These are phyloP conservation scores for Aspergillus indologenus DNA, from an alignment of 495 filamentous ascomycete species.

Conservation along the genomic window DNA sequence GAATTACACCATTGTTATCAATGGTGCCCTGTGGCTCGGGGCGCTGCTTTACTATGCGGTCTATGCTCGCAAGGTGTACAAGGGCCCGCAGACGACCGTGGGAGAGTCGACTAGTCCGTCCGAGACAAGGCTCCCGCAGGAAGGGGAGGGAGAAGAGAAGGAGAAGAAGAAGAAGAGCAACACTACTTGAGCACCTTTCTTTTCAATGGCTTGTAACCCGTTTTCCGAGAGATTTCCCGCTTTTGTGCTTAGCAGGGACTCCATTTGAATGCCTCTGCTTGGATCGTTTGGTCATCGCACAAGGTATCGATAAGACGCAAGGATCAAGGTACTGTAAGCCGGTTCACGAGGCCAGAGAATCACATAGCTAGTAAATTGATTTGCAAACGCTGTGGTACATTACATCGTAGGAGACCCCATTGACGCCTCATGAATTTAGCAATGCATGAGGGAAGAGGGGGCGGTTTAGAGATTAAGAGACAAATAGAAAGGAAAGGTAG, in stretches of 20 bases:
- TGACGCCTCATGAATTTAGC: neutral
- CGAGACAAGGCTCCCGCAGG: constrained; percentile 9
- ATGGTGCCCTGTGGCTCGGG: constrained; percentile 58
- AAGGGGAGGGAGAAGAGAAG: neutral
- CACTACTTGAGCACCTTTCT: no score
- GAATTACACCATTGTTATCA: constrained; percentile 67
- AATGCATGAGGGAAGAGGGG: neutral
- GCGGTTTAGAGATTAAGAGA: neutral
- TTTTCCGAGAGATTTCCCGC: no score
- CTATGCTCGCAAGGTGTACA: constrained; percentile 67
- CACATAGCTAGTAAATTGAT: neutral
- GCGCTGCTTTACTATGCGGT: constrained; percentile 61
- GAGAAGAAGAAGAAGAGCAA: neutral
- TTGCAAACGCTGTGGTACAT: neutral
- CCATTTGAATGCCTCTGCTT: no score
- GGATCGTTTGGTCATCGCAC: no score
- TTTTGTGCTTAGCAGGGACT: no score
- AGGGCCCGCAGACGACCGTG: constrained; percentile 67
- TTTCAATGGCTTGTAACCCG: no score
- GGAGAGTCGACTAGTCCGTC: constrained; percentile 10
- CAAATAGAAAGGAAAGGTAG: neutral
- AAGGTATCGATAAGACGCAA: no score
- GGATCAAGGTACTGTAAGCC: no score
- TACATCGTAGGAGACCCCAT: neutral
- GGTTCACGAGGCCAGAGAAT: neutral